phyloP scores from a whole-genome alignment of 1,139 yeast species.

The Kurtzmaniella quercitrusa region DNA sequence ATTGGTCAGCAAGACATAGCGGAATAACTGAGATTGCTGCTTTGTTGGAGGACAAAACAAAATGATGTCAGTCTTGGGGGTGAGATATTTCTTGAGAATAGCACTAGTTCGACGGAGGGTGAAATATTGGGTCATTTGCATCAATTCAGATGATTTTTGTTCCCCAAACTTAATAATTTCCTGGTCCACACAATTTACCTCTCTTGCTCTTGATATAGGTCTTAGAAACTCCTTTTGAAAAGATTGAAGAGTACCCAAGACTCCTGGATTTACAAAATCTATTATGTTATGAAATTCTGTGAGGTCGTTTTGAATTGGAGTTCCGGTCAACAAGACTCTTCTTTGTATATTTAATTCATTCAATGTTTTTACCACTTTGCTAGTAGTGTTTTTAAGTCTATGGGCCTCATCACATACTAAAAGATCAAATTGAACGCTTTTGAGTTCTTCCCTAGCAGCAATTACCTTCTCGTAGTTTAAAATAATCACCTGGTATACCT shows the following conservation, averaged over 20 bases:
- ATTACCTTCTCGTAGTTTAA: slow-evolving; percentile 84
- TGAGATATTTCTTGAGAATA: slow-evolving; percentile 62
- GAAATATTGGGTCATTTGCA: slow-evolving; percentile 59
- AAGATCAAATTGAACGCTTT: slow-evolving; percentile 55
- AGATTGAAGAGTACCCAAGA: slow-evolving; percentile 57
- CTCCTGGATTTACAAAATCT: slow-evolving; percentile 81
- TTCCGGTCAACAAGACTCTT: slow-evolving; percentile 75
- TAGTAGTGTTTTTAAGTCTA: slow-evolving; percentile 65
- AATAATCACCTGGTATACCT: slow-evolving; percentile 77
- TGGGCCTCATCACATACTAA: slow-evolving; percentile 96
- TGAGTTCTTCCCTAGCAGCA: slow-evolving; percentile 51
- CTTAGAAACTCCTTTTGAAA: slow-evolving; percentile 65
- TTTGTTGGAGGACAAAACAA: slow-evolving; percentile 73
- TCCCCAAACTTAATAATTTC: slow-evolving; percentile 53
- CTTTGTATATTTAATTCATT: slow-evolving; percentile 51
- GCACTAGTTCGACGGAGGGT: slow-evolving; percentile 71
- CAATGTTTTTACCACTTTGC: slow-evolving; percentile 66
- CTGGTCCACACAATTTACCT: slow-evolving; percentile 58
- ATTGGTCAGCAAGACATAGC: slow-evolving; percentile 42
- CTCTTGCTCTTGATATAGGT: slow-evolving; percentile 75
- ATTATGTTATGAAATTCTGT: slow-evolving; percentile 77
- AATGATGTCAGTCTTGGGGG: slow-evolving; percentile 75
- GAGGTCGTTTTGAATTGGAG: slow-evolving; percentile 93
- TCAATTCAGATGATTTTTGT: slow-evolving; percentile 56
- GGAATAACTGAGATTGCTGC: slow-evolving; percentile 55